Evolutionary conservation across 2,329 filamentous ascomycete genomes (phyloP), one percentile per base, ranked within the genome.

Genomic region (Neoscytalidium dimidiatum): DNA sequence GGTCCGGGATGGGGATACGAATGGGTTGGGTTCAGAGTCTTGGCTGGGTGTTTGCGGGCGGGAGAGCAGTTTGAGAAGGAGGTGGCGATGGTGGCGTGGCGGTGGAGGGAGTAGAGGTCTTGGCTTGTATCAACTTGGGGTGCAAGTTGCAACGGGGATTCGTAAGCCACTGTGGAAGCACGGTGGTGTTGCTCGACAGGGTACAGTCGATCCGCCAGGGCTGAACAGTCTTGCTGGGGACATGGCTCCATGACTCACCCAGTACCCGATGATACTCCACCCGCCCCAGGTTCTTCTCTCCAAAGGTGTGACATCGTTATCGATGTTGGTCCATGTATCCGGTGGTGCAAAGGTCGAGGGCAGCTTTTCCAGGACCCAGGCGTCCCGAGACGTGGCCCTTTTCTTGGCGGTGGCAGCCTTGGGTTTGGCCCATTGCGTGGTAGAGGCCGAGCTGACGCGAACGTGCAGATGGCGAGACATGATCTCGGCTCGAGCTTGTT

Each of bases 211-310:
- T n/a, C n/a, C n/a, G n/a, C n/a, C n/a, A n/a, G n/a, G 33, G 28
- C 11, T 3, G 31, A 23, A 26, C 14, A n/a, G 61, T 66, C 11
- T 41, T 56, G 14, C 65, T 66, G 2, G 46, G 66, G 2, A 70
- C 71, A 9, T 41, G 38, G 8, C 38, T 14, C 11, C 6, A 17
- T 79, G 75, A 17, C 71, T 76, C 65, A 82, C 77, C 81, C 81
- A 83, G 68, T 79, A 84, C 1, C 78, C 78, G 4, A 79, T 69
- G 31, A 81, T 74, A 1, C 78, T 77, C 65, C 76, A 76, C 1
- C 74, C 74, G 1, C 77, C 76, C 82, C 82, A 83, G 0, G 79
- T 82, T 17, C 80, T 73, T 31, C 78, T 74, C 41, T 83, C 79
- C 11, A 78, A 52, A 17, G 81, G 81, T 13, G 80, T 82, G 0